Percentiles rank a stretch among this genome's conserved stretches.
phyloP scores from a whole-genome alignment of 495 filamentous ascomycete species.

The Cercophora newfieldiana region DNA sequence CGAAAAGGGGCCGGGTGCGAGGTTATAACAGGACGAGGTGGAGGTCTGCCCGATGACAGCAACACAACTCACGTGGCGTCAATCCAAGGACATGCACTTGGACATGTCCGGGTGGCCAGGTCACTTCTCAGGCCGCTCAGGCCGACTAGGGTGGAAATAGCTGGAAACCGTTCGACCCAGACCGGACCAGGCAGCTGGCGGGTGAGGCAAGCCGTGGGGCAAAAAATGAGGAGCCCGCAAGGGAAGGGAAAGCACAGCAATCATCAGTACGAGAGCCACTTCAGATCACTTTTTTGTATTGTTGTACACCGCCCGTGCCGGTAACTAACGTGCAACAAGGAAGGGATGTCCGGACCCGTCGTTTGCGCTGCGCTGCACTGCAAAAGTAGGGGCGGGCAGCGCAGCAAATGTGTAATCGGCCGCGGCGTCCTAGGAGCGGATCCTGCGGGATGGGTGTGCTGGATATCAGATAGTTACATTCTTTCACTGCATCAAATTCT shows the following conservation, averaged over 20 bases:
- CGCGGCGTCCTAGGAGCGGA: background rate
- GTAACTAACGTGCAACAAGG: background rate
- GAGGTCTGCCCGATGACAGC: slow-evolving; percentile 22
- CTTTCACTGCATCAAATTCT: background rate
- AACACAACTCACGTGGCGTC: slow-evolving; percentile 22
- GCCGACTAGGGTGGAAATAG: slow-evolving; percentile 32
- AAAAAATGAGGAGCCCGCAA: slow-evolving; percentile 1
- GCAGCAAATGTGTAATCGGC: background rate
- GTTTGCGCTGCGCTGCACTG: background rate
- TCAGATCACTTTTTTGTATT: background rate
- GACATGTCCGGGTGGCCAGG: slow-evolving; percentile 14
- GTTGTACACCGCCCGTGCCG: background rate
- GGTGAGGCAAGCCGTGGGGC: slow-evolving; percentile 15
- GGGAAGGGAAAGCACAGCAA: background rate
- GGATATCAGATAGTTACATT: background rate
- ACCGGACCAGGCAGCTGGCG: background rate
- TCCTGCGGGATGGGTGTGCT: background rate
- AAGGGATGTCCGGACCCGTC: background rate
- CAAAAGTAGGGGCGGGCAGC: background rate
- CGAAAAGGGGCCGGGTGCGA: slow-evolving; percentile 7
- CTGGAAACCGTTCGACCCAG: slow-evolving; percentile 32
- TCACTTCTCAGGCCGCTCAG: background rate
- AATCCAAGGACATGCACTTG: slow-evolving; percentile 5
- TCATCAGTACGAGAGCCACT: background rate
- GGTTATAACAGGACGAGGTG: slow-evolving; percentile 19